Evolutionary conservation across 345 rosid species (phyloP).

Genomic region (Pistacia integerrima): DNA sequence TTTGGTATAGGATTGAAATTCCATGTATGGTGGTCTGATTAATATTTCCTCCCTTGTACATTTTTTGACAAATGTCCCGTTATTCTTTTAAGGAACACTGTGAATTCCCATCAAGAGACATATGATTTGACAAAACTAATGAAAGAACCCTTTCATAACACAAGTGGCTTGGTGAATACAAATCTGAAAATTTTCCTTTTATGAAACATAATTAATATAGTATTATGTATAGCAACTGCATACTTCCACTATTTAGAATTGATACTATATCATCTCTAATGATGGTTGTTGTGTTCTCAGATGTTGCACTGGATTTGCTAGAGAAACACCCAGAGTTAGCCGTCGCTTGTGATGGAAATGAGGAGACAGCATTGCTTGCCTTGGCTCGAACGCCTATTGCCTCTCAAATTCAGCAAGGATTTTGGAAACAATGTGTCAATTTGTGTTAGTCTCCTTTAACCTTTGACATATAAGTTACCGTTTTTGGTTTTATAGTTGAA

Average conservation of each 20-base stretch:
- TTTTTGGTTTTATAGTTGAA: too few relatives aligned
- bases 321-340: too few relatives aligned
- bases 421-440: too few relatives aligned
- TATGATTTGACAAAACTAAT: too few relatives aligned
- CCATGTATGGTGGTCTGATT: too few relatives aligned
- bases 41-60: not conserved
- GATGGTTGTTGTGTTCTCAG: too few relatives aligned
- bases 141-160: not conserved
- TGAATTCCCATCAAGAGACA: not conserved
- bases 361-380: not conserved
- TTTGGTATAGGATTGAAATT: too few relatives aligned
- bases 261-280: not conserved
- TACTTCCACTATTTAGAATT: not conserved
- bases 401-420: too few relatives aligned
- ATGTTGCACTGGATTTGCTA: too few relatives aligned
- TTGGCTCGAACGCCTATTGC: slow-evolving; percentile 18
- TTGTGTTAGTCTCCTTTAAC: too few relatives aligned
- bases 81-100: not conserved
- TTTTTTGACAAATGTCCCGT: not conserved
- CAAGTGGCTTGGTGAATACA: not conserved
- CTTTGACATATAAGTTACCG: not conserved
- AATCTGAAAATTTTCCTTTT: not conserved
- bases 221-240: not conserved
- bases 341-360: too few relatives aligned
- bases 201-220: not conserved